phyloP scores from a whole-genome alignment of 1,284 basidiomycete species.

The Dichomitus squalens region DNA sequence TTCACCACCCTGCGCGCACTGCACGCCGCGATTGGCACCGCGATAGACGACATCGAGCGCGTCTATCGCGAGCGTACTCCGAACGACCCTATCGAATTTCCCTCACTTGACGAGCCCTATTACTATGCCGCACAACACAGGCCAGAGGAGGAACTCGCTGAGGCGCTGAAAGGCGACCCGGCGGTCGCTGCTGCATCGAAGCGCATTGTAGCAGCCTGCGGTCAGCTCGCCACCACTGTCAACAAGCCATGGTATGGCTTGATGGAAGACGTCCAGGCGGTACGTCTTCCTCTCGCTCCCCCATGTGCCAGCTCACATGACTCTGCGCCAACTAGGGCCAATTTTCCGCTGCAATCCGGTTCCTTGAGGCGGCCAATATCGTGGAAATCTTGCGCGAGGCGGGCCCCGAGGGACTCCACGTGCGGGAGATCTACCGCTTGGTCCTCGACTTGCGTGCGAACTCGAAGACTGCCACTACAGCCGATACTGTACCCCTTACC shows the following conservation, averaged over 20 bases:
- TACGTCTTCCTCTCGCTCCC: too few relatives aligned
- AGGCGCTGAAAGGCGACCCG: slow-evolving; percentile 56
- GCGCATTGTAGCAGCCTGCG: slow-evolving; percentile 63
- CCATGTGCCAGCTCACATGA: too few relatives aligned
- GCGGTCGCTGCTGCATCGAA: slow-evolving; percentile 56
- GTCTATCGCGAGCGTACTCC: slow-evolving; percentile 55
- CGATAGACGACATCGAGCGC: slow-evolving; percentile 63
- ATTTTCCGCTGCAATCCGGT: slow-evolving; percentile 64
- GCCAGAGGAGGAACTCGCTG: slow-evolving; percentile 37
- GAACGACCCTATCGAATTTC: not conserved
- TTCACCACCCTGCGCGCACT: slow-evolving; percentile 61
- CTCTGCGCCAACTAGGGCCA: too few relatives aligned
- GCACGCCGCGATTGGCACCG: slow-evolving; percentile 62
- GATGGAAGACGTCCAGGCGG: slow-evolving; percentile 64
- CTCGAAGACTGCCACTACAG: too few relatives aligned
- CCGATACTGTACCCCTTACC: slow-evolving; percentile 19
- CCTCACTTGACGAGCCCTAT: not conserved
- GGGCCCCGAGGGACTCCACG: slow-evolving; percentile 55
- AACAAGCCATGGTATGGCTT: slow-evolving; percentile 65
- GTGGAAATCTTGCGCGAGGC: slow-evolving; percentile 66
- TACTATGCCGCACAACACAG: not conserved
- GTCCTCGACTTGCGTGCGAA: slow-evolving; percentile 2
- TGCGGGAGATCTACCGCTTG: slow-evolving; percentile 48
- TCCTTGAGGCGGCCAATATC: slow-evolving; percentile 65
- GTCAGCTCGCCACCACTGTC: slow-evolving; percentile 61